Evolutionary conservation across 139 green algal genomes (phyloP), one percentile per base, ranked within the genome.

Genomic region (Chlamydomonas sphaeroides): DNA sequence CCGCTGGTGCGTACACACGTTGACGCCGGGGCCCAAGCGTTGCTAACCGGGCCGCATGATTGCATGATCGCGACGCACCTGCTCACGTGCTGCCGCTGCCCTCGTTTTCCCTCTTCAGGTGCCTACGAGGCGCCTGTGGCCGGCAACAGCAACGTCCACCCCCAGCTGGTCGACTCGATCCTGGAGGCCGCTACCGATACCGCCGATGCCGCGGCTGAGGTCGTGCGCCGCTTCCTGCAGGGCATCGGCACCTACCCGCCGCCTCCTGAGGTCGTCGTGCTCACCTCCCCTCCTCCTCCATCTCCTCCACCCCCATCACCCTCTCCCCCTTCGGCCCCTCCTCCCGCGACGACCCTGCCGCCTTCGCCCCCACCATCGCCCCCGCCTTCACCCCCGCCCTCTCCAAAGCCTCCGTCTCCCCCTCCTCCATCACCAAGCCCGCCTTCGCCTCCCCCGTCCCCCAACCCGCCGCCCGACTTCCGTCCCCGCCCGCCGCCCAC

Each of bases 211-310:
- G 51, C 69, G 1, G 48, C 30, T 5, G 69, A 77, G 38, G 72
- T 80, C 32, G 56, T 80, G 23, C 72, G 72, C 56, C 72, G 72
- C 57, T 80, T 80, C 72, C 72, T 80, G 15, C n/a, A 42, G 26
- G 36, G 5, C 57, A 26, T 26, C 0, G 25, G 26, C 38, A 49
- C 32, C 10, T 77, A 77, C 69, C 69, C 69, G 3, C 48, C 69
- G 14, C 69, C 66, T 14, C 0, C 42, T 30, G 30, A 1, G 17
- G 11, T 35, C 5, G 8, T 53, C 45, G n/a, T n/a, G n/a, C n/a
- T n/a, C n/a, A n/a, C 49, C 49, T 25, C 49, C 23, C 56, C 53
- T 5, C n/a, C 51, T 18, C 51, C 53, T 2, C 35, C 51, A 20
- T 8, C 53, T 30, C 11, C 71, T 8, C 38, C 72, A 0, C 38